phyloP scores from a whole-genome alignment of 2,329 filamentous ascomycete genomes.

The Hymenoscyphus occultus region DNA sequence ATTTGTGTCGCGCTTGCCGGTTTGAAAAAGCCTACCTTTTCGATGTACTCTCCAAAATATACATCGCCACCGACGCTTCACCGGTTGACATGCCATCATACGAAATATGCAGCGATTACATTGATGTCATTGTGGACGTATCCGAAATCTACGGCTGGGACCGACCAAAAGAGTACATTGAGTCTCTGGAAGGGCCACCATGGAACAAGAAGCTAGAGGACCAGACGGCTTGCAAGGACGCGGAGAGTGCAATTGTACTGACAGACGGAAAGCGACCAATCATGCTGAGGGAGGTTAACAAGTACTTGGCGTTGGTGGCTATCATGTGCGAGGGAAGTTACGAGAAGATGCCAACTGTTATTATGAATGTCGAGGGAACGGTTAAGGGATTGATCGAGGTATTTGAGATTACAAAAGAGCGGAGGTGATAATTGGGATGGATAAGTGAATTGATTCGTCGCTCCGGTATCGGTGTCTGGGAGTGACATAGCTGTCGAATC shows the following conservation, averaged over 20 bases:
- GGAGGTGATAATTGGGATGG: constrained; percentile 25
- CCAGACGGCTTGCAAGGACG: constrained; percentile 62
- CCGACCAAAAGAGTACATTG: constrained; percentile 53
- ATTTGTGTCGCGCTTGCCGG: constrained; percentile 85
- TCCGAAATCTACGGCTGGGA: constrained; percentile 90
- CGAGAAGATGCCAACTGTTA: constrained; percentile 79
- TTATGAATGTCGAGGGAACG: constrained; percentile 82
- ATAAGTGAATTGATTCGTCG: background rate
- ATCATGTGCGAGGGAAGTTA: constrained; percentile 85
- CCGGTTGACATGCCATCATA: constrained; percentile 95
- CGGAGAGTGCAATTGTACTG: constrained; percentile 66
- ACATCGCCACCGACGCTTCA: constrained; percentile 92
- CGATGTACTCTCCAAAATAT: constrained; percentile 96
- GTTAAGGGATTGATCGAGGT: constrained; percentile 77
- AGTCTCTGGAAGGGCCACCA: constrained; percentile 55
- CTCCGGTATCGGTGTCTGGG: background rate
- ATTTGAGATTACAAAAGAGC: constrained; percentile 68
- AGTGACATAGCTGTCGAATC: background rate
- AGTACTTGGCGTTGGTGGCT: constrained; percentile 76
- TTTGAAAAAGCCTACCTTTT: constrained; percentile 99
- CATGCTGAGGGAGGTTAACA: constrained; percentile 66
- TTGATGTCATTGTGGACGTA: constrained; percentile 96
- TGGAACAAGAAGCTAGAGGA: constrained; percentile 62
- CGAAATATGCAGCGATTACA: constrained; percentile 97
- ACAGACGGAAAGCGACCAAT: constrained; percentile 60